Conservation (phyloP, 2,329 filamentous ascomycete genomes). For the Teratosphaeria destructans region DNA sequence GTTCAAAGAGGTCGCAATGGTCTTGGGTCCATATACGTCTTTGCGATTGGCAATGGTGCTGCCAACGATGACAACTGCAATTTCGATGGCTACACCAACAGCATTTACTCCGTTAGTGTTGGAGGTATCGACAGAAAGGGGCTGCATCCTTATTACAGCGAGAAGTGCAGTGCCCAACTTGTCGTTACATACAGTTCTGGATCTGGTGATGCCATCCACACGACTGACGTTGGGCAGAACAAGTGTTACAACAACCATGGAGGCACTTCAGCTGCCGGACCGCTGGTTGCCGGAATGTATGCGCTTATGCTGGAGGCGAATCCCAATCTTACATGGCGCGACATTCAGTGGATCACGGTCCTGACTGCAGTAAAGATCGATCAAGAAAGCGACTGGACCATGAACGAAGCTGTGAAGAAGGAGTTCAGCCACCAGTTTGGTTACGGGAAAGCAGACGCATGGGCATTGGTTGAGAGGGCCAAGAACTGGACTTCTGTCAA, state of each 20-base stretch:
- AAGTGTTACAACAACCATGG: slow-evolving; percentile 74
- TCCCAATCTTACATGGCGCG: slow-evolving; percentile 83
- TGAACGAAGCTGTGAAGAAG: slow-evolving; percentile 63
- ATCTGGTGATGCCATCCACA: slow-evolving; percentile 80
- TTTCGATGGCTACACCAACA: slow-evolving; percentile 98
- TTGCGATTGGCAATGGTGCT: slow-evolving; percentile 92
- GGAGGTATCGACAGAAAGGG: slow-evolving; percentile 83
- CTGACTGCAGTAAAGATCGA: slow-evolving; percentile 75
- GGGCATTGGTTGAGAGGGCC: slow-evolving; percentile 70
- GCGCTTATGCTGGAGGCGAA: slow-evolving; percentile 77
- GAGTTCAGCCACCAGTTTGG: slow-evolving; percentile 91
- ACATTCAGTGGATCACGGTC: slow-evolving; percentile 84
- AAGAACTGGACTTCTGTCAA: slow-evolving; percentile 83
- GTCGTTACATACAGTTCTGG: slow-evolving; percentile 97
- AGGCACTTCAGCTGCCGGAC: slow-evolving; percentile 90
- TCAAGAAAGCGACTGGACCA: slow-evolving; percentile 67
- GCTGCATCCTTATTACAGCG: slow-evolving; percentile 88
- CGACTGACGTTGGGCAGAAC: slow-evolving; percentile 80
- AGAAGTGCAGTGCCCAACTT: slow-evolving; percentile 87
- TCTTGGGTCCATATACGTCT: slow-evolving; percentile 86
- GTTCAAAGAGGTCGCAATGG: slow-evolving; percentile 78
- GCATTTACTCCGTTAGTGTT: slow-evolving; percentile 96
- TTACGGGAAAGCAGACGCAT: slow-evolving; percentile 90
- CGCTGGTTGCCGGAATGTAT: slow-evolving; percentile 83
- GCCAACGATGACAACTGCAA: slow-evolving; percentile 89